These are phyloP conservation scores for Tilletiopsis washingtonensis DNA, from an alignment of 1,284 basidiomycete species.

Conservation along the genomic window DNA sequence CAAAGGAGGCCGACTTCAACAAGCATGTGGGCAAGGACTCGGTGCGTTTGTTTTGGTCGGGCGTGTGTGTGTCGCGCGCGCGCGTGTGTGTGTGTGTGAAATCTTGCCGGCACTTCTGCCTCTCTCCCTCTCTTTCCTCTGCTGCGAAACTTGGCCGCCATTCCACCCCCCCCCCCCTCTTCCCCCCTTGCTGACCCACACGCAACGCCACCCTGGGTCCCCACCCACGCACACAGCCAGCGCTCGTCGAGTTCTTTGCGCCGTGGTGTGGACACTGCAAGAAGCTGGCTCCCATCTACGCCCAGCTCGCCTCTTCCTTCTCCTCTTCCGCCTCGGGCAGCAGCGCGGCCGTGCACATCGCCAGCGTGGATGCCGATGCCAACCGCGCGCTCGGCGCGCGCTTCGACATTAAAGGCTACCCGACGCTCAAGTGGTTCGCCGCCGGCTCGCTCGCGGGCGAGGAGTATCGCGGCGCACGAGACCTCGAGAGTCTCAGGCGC, in stretches of 20 bases:
- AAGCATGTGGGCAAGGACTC: too few species aligned
- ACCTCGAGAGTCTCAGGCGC: constrained; percentile 65
- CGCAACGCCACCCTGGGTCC: too few species aligned
- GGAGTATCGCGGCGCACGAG: constrained; percentile 69
- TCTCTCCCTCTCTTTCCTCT: too few species aligned
- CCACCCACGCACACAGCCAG: constrained; percentile 21
- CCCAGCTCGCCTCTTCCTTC: constrained; percentile 80
- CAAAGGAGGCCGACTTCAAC: too few species aligned
- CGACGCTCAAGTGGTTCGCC: constrained; percentile 87
- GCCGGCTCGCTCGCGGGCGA: constrained; percentile 54
- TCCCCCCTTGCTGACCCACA: too few species aligned
- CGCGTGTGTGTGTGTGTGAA: too few species aligned
- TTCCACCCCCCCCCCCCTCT: too few species aligned
- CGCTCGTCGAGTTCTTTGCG: constrained; percentile 42
- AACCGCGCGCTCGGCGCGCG: constrained; percentile 60
- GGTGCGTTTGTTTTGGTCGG: too few species aligned
- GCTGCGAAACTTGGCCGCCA: too few species aligned
- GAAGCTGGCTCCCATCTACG: constrained; percentile 79
- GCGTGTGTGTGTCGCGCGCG: too few species aligned
- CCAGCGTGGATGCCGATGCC: constrained; percentile 88
- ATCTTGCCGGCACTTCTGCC: too few species aligned
- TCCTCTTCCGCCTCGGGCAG: constrained; percentile 23
- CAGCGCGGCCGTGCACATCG: constrained; percentile 63
- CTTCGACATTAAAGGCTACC: constrained; percentile 74
- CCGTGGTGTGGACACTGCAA: constrained; percentile 51